phyloP scores from a whole-genome alignment of 257 asterid genomes.

The Parsonsia alboflavescens region DNA sequence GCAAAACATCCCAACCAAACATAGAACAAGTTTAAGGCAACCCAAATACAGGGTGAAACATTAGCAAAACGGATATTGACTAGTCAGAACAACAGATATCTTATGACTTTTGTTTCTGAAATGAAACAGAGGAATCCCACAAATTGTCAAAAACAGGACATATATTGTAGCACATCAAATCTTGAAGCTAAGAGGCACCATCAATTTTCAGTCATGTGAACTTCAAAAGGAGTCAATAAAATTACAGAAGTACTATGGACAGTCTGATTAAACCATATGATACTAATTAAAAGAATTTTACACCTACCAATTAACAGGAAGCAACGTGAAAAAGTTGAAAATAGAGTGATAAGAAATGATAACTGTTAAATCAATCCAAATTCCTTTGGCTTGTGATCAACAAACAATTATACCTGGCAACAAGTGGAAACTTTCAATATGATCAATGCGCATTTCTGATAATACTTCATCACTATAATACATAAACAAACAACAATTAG shows the following conservation, averaged over 20 bases:
- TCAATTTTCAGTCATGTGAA: not conserved
- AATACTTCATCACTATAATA: constrained; percentile 38
- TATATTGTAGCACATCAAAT: not conserved
- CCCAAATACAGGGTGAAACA: not conserved
- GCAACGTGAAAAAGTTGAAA: not conserved
- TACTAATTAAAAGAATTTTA: not conserved
- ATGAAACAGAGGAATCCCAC: not conserved
- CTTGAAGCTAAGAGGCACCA: not conserved
- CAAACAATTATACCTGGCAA: constrained; percentile 56
- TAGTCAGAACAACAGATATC: not conserved
- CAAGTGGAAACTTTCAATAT: constrained; percentile 45
- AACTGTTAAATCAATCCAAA: not conserved
- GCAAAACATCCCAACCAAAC: too few relatives aligned
- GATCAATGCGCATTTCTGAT: constrained; percentile 47
- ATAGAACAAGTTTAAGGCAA: too few relatives aligned
- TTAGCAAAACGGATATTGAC: not conserved
- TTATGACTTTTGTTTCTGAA: not conserved
- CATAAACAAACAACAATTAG: constrained; percentile 14
- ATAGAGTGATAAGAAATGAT: not conserved
- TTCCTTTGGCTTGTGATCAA: not conserved
- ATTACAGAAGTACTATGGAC: not conserved
- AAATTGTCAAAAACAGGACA: not conserved
- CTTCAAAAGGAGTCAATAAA: not conserved
- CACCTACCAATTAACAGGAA: not conserved
- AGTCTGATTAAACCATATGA: not conserved